Conservation (phyloP, 768 basidiomycete genomes). For the Gyrodon lividus region DNA sequence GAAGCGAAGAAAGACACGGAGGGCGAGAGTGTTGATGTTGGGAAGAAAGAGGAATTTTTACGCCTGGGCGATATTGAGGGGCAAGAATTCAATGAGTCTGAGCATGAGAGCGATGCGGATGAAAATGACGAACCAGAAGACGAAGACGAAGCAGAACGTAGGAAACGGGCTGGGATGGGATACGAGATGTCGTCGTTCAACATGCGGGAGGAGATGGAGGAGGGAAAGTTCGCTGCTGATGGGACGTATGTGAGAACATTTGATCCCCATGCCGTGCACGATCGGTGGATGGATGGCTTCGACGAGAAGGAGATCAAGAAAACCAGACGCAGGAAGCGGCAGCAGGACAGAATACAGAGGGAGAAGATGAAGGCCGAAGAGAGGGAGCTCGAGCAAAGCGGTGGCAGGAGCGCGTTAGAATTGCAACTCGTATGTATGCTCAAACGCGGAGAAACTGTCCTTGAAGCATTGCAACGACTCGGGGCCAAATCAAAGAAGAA, state of each 20-base stretch:
- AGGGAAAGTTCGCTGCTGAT: constrained; percentile 95
- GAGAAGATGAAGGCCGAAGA: constrained; percentile 73
- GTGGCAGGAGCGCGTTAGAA: constrained; percentile 63
- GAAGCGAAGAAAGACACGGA: constrained; percentile 48
- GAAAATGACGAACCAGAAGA: constrained; percentile 51
- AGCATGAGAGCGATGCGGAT: constrained; percentile 38
- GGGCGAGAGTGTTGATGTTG: constrained; percentile 44
- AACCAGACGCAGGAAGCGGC: constrained; percentile 73
- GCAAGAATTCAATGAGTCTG: constrained; percentile 69
- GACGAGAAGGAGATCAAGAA: constrained; percentile 83
- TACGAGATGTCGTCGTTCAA: constrained; percentile 94
- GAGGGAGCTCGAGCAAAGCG: constrained; percentile 64
- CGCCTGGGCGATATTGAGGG: constrained; percentile 95
- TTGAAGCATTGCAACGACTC: constrained; percentile 85
- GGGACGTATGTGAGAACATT: constrained; percentile 83
- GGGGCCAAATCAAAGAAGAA: constrained; percentile 62
- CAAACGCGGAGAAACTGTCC: constrained; percentile 86
- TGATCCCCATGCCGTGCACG: constrained; percentile 90
- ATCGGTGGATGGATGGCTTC: constrained; percentile 93
- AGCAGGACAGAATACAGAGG: constrained; percentile 69
- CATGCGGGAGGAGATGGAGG: constrained; percentile 98
- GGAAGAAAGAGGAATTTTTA: constrained; percentile 70
- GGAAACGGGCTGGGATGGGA: constrained; percentile 87
- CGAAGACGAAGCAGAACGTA: constrained; percentile 75
- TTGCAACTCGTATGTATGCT: constrained; percentile 69